A percentile compares a stretch with the other conserved stretches of the same genome.
phyloP scores from a whole-genome alignment of 192 early-diverging fungal genomes.

The Umbelopsis vinacea region DNA sequence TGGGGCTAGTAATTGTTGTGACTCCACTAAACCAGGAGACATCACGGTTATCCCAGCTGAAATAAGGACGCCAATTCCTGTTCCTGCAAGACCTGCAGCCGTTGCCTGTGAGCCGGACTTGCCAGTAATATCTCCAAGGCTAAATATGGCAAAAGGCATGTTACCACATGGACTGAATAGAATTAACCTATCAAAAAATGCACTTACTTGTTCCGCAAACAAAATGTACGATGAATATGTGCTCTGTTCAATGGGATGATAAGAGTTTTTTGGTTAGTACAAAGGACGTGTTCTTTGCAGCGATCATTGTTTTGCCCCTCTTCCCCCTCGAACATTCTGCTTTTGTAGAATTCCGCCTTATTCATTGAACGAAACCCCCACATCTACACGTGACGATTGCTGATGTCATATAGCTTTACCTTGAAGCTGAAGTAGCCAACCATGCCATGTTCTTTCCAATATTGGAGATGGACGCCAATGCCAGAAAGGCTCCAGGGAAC shows the following conservation, averaged over 20 bases:
- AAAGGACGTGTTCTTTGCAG: neutral
- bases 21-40: constrained; percentile 31
- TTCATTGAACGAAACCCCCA: neutral
- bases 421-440: constrained; percentile 79
- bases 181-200: neutral
- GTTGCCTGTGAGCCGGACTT: constrained; percentile 85
- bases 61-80: constrained; percentile 46
- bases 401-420: constrained; percentile 26
- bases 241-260: constrained; percentile 46
- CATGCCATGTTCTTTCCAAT: constrained; percentile 85
- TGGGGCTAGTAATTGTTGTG: constrained; percentile 42
- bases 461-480: constrained; percentile 78
- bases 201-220: constrained; percentile 67
- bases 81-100: constrained; percentile 71
- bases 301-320: neutral
- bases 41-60: constrained; percentile 50
- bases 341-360: neutral
- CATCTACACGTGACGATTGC: neutral
- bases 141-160: constrained; percentile 19
- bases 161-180: neutral
- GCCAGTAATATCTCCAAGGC: constrained; percentile 83
- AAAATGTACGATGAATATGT: constrained; percentile 81
- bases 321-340: too few species aligned
- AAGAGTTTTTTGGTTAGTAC: neutral
- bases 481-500: constrained; percentile 74